phyloP scores from a whole-genome alignment of 2,329 filamentous ascomycete genomes.

The Gnomoniopsis sp. region DNA sequence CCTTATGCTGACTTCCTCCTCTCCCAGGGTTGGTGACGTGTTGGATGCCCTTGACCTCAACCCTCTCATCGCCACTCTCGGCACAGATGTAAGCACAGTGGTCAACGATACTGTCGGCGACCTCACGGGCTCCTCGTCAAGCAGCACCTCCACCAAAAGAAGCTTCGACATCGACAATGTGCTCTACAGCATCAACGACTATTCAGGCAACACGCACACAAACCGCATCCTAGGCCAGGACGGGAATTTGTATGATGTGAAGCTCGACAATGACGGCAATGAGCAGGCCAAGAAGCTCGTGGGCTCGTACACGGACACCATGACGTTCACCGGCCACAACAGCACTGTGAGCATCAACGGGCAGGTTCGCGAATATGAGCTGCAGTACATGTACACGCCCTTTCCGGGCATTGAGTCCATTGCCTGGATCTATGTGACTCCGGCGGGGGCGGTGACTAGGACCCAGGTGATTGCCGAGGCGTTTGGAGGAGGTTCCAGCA shows the following conservation, averaged over 20 bases:
- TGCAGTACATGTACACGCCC: conserved; percentile 52
- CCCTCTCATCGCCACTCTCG: conserved; percentile 54
- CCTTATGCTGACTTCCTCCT: neutral
- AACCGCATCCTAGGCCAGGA: conserved; percentile 55
- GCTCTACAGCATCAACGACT: conserved; percentile 60
- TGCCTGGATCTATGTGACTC: conserved; percentile 46
- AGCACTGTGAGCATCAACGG: conserved; percentile 41
- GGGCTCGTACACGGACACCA: conserved; percentile 47
- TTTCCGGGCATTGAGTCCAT: conserved; percentile 44
- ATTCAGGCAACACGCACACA: conserved; percentile 50
- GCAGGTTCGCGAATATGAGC: conserved; percentile 41
- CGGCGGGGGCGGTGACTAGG: conserved; percentile 42
- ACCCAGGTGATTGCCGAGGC: conserved; percentile 51
- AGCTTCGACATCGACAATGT: conserved; percentile 25
- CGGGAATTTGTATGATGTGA: conserved; percentile 51
- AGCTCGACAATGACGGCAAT: conserved; percentile 50
- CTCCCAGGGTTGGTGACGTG: conserved; percentile 44
- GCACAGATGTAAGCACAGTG: conserved; percentile 44
- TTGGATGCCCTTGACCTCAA: conserved; percentile 59
- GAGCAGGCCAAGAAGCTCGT: conserved; percentile 40
- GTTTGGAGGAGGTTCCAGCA: conserved; percentile 49
- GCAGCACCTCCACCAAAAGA: conserved; percentile 10
- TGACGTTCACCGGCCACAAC: conserved; percentile 54
- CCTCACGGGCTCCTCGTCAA: conserved; percentile 21
- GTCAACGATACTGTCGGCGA: conserved; percentile 37